Evolutionary conservation across 164 flowering plant genomes (phyloP), one percentile per base, ranked within the genome.

Genomic region (Tetrastigma voinierianum): DNA sequence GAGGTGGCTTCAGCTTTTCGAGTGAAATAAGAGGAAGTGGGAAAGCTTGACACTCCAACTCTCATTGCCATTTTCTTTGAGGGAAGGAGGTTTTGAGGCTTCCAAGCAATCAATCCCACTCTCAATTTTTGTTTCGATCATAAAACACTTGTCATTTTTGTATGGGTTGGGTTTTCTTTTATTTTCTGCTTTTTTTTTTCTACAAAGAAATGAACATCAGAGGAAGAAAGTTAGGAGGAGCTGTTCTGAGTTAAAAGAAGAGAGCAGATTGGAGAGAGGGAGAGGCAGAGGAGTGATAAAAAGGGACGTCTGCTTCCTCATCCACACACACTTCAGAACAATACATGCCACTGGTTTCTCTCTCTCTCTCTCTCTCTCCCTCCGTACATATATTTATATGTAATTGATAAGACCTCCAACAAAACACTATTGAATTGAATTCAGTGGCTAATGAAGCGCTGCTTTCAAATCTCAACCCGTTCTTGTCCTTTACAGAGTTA

Each of bases 11-110:
- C 71, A 43, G 60, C 3, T 48, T 67, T 69, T 14, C 55, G 71
- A 14, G 68, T n/a, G 19, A 77, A 46, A 46, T 67, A 76, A 45
- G 82, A 68, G 23, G 82, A 71, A 10, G 76, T 63, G 20, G 70
- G 62, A 40, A 72, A 75, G 67, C 68, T 72, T 4, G 71, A 68
- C 48, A 71, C 67, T 43, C 78, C 80, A 15, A 74, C 75, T 65
- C 69, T 51, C 7, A 48, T 49, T 18, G 79, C 73, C 76, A 76
- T 76, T 18, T 48, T 59, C 14, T 7, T 9, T 12, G 10, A 12
- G n/a, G 10, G 40, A 32, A 32, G 6, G 40, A 32, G 40, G 6
- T 32, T 32, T 4, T 32, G 7, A 32, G 40, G 7, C 40, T 32
- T 32, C 40, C 10, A 17, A 24, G 47, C 10, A 10, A 47, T 13